Evolutionary conservation across 2,329 filamentous ascomycete species (phyloP).

Genomic region (Exophiala sp.): DNA sequence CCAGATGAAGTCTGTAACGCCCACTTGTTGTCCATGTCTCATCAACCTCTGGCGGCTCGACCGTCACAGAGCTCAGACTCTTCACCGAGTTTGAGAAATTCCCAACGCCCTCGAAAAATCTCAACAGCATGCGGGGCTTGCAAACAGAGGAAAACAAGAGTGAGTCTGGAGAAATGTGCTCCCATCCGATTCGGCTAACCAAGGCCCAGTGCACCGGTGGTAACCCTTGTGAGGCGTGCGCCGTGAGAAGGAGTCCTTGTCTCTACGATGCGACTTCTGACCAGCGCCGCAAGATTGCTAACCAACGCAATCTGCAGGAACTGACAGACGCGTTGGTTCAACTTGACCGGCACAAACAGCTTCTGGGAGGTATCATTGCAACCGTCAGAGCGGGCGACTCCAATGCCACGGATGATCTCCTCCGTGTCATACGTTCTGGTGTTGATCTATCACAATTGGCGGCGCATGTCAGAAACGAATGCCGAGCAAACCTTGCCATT

Average conservation of each 20-base stretch:
- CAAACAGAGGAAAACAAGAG: constrained; percentile 28
- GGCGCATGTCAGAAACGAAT: constrained; percentile 27
- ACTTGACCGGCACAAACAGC: constrained; percentile 22
- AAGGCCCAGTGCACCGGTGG: constrained; percentile 25
- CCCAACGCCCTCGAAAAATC: constrained; percentile 20
- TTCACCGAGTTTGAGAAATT: neutral
- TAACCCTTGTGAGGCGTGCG: constrained; percentile 26
- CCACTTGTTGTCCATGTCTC: constrained; percentile 21
- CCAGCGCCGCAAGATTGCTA: constrained; percentile 28
- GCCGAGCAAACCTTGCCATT: constrained; percentile 21
- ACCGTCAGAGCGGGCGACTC: constrained; percentile 23
- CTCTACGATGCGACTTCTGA: constrained; percentile 28
- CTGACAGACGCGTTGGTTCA: constrained; percentile 21
- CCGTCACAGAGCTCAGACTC: constrained; percentile 1
- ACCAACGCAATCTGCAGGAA: constrained; percentile 27
- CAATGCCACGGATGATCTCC: constrained; percentile 18
- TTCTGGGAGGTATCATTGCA: constrained; percentile 28
- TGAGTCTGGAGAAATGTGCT: constrained; percentile 2
- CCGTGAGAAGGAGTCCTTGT: constrained; percentile 22
- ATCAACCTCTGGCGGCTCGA: constrained; percentile 25
- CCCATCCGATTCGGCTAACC: neutral
- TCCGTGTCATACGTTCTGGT: constrained; percentile 21
- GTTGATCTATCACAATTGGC: constrained; percentile 27
- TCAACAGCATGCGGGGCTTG: constrained; percentile 28
- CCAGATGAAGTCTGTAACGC: neutral